Base-by-base conservation (phyloP, 2,329 filamentous ascomycete genomes). In the Chaetomium sp. region DNA sequence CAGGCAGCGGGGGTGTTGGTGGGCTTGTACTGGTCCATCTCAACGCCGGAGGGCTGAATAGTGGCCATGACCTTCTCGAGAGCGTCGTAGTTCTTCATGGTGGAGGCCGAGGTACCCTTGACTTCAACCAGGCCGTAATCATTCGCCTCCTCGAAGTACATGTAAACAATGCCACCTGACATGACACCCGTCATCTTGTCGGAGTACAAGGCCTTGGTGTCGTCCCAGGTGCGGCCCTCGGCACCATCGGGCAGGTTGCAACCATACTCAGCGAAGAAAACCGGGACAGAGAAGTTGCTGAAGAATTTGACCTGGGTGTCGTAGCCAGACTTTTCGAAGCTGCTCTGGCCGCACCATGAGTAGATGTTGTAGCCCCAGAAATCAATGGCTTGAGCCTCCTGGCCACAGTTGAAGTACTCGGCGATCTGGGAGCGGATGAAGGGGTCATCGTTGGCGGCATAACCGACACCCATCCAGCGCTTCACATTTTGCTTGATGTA, bases 311-410 rank as follows among this genome's bases (percentile, higher is more conserved):
- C 91, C 71, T 92, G 88, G 55, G 84, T 79, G 62, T 86, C 79
- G 75, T 91, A 99, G 53, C 90, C 89, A 3, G 94, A 96, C 57
- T 79, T 69, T 38, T 78, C 68, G 76, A 87, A 94, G 66, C 78
- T 83, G 68, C 89, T 95, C 65, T 91, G 72, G 64, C 92, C 94
- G 71, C 94, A 99, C 94, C 94, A 99, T 52, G 91, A 95, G 81
- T 99, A 99, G 76, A 97, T 96, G 80, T 99, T 99, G 86, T 97
- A 97, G 57, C 94, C 94, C 89, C 91, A 99, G 79, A 95, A 97
- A 74, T 99, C 94, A 63, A 97, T 96, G 59, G 87, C 68, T 74
- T 59, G 73, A 7, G 77, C 75, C 37, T 77, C 69, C 59, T 82
- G 72, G 58, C 91, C 89, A 70, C 94, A 99, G 80, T 96, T 91